phyloP scores from a whole-genome alignment of 1,139 yeast species.

The Hanseniaspora sp. region DNA sequence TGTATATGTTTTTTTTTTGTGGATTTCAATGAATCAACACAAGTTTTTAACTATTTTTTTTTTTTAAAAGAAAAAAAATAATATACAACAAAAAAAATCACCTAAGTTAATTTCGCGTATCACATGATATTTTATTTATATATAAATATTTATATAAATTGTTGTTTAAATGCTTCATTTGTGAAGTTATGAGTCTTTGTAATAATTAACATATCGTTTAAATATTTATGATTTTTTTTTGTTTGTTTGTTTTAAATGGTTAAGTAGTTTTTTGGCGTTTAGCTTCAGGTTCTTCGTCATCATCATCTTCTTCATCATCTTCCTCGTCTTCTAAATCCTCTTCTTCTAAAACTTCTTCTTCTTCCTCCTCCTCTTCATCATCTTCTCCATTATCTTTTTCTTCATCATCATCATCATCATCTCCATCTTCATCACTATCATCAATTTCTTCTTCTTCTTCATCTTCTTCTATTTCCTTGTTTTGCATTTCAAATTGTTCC shows the following conservation, averaged over 20 bases:
- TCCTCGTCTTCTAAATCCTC: slow-evolving; percentile 28
- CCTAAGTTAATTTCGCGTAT: too few relatives aligned
- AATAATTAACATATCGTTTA: slow-evolving; percentile 16
- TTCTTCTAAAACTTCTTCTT: slow-evolving; percentile 28
- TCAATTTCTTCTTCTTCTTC: slow-evolving; percentile 41
- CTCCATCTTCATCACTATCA: slow-evolving; percentile 34
- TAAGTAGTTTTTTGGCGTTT: slow-evolving; percentile 17
- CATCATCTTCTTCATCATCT: slow-evolving; percentile 25
- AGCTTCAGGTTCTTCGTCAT: slow-evolving; percentile 20
- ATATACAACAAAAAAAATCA: too few relatives aligned
- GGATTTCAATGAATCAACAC: too few relatives aligned
- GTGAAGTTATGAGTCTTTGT: background rate
- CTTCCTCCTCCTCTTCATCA: slow-evolving; percentile 30
- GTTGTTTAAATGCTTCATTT: too few relatives aligned
- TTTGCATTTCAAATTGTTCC: slow-evolving; percentile 49
- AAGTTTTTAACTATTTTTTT: too few relatives aligned
- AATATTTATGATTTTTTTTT: background rate
- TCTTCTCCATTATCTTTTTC: slow-evolving; percentile 33
- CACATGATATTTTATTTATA: too few relatives aligned
- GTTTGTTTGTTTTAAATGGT: background rate
- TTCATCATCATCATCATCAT: slow-evolving; percentile 33
- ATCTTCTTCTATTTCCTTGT: slow-evolving; percentile 43
- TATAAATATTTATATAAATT: too few relatives aligned
- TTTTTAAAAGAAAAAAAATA: too few relatives aligned
- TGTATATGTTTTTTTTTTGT: too few relatives aligned